Base-by-base conservation (phyloP, 495 filamentous ascomycete genomes). In the Xylaria venustula region DNA sequence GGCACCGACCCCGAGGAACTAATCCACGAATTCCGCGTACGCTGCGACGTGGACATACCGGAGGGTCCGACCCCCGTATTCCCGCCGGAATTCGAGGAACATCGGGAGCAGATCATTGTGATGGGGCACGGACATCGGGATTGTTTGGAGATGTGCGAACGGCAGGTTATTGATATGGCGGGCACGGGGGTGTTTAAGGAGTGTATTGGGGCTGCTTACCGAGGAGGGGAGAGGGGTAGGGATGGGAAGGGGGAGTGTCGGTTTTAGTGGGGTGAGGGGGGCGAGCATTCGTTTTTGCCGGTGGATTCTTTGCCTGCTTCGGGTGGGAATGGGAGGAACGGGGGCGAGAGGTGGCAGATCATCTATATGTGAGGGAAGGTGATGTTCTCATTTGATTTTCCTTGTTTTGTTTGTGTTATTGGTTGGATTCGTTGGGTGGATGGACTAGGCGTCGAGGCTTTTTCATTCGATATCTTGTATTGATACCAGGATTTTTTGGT, bases 121-220 rank as follows among this genome's bases (percentile, higher is more conserved):
- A 8, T 1, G 12, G 25, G n/a, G n/a, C n/a, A 15, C 11, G 36
- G 40, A 3, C 54, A 64, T 19, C 40, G n/a, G 0, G 22, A 0
- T 11, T 69, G 67, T 44, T 37, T 69, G 25, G 58, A 67, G 62
- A 52, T 22, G 55, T 69, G 67, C 48, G 64, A 67, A 58, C 58
- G 52, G 46, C 22, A 19, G 12, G 67, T 64, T 1, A 58, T 69
- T 1, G 41, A n/a, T 0, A 48, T n/a, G 26, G 64, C 64, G 3
- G 25, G 45, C 4, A 44, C 44, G 0, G 54, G 59, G 0, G 3
- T 40, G 11, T 52, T 67, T 1, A 15, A 8, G 6, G 67, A 67
- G 59, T 70, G 67, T 22, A 8, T 67, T 25, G 67, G 67, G 2
- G 67, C 63, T 12, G 67, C 67, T 41, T 70, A 54, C 32, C 25